Conservation (phyloP, 2,329 filamentous ascomycete species). For the Paraphaeosphaeria minitans region DNA sequence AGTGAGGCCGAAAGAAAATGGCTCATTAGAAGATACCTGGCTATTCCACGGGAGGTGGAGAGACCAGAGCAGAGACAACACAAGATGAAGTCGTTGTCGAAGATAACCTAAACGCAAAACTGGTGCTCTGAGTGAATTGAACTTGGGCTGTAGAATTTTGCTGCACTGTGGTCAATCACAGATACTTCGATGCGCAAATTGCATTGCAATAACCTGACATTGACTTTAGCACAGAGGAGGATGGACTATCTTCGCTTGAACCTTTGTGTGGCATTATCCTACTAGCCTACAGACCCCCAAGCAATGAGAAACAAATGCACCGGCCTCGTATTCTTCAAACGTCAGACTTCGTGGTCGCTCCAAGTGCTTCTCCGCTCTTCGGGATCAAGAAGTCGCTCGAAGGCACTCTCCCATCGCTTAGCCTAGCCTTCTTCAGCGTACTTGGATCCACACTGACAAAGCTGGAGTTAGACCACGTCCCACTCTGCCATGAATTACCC, state of each 20-base stretch:
- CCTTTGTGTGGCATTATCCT: neutral
- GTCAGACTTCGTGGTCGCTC: constrained; percentile 44
- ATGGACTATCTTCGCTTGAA: neutral
- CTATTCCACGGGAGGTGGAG: constrained; percentile 31
- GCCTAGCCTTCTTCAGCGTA: constrained; percentile 46
- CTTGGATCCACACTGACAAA: constrained; percentile 48
- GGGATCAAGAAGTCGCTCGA: constrained; percentile 53
- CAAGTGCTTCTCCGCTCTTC: constrained; percentile 44
- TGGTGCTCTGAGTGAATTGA: constrained; percentile 16
- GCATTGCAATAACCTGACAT: neutral
- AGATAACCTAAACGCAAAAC: constrained; percentile 30
- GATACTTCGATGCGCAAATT: neutral
- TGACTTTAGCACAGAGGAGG: neutral
- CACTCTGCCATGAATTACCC: constrained; percentile 53
- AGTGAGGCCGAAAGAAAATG: constrained; percentile 23
- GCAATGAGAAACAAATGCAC: neutral
- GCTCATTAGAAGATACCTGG: constrained; percentile 31
- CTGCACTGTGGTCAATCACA: neutral
- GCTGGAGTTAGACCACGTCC: constrained; percentile 45
- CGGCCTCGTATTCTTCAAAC: neutral
- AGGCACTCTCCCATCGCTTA: constrained; percentile 48
- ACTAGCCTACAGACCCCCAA: neutral
- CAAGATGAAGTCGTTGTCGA: constrained; percentile 29
- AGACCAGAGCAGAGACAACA: constrained; percentile 27
- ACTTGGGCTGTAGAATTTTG: neutral